A percentile compares a stretch with the other conserved stretches of the same genome.
Evolutionary conservation across 2,329 filamentous ascomycete genomes (phyloP).

Genomic region (Neonectria ditissima): DNA sequence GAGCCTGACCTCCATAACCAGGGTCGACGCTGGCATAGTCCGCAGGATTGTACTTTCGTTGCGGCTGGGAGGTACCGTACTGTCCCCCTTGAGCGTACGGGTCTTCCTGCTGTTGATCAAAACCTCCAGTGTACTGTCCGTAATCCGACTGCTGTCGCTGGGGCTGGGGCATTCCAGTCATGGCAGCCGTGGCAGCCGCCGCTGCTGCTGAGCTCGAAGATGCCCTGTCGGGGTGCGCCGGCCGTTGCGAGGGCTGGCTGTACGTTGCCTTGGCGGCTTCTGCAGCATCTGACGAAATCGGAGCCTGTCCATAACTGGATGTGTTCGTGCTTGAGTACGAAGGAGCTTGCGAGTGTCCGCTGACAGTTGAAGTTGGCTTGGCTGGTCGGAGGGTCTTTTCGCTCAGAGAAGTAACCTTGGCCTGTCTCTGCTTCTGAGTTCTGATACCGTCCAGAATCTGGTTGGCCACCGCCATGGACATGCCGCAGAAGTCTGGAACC

Average conservation of each 20-base stretch:
- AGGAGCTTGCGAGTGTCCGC: constrained; percentile 47
- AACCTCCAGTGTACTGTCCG: constrained; percentile 48
- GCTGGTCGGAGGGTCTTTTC: constrained; percentile 73
- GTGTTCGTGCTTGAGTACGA: constrained; percentile 50
- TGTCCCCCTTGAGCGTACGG: constrained; percentile 50
- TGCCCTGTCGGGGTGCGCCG: constrained; percentile 63
- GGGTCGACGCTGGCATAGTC: constrained; percentile 75
- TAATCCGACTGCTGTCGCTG: constrained; percentile 51
- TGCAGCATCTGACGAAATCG: constrained; percentile 61
- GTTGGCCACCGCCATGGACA: constrained; percentile 98
- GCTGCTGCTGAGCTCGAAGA: constrained; percentile 68
- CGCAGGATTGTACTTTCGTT: constrained; percentile 80
- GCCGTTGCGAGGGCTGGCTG: constrained; percentile 65
- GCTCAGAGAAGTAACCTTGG: constrained; percentile 68
- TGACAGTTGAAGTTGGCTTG: constrained; percentile 59
- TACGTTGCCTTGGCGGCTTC: constrained; percentile 76
- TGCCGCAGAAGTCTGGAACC: constrained; percentile 98
- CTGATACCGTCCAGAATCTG: constrained; percentile 90
- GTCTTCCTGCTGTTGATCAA: constrained; percentile 52
- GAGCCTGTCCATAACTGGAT: constrained; percentile 38
- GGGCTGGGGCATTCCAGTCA: constrained; percentile 61
- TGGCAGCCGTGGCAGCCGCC: constrained; percentile 68
- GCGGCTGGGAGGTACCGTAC: constrained; percentile 55
- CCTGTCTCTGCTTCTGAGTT: constrained; percentile 77
- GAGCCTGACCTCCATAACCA: constrained; percentile 53